Evolutionary conservation across 805 yeast species (phyloP), one percentile per base, ranked within the genome.

Genomic region (Isabelozyma heimii): DNA sequence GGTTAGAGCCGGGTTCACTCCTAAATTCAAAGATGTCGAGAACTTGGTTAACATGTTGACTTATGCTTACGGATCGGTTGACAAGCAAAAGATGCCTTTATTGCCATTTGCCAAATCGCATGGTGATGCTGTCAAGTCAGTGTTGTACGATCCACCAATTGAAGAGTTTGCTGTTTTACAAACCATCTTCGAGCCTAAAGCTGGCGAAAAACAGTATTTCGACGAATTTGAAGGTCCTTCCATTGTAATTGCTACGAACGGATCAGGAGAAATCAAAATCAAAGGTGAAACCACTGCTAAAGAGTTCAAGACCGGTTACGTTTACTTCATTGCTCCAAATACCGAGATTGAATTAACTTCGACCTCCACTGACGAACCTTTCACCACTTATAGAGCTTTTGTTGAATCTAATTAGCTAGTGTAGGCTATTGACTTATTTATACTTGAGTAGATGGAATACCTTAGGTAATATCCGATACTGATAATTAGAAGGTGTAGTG

Each of bases 1-100:
- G 49, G 97, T 94, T 44, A 83, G 99, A 69, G 96, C 97, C 4
- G 99, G 99, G 12, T 94, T 94, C 77, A 94, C 99, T n/a, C 99
- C 99, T 53, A 94, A 94, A 70, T 94, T 92, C 76, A 94, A 92
- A 73, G 99, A 94, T 69, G 98, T 94, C 52, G 71, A 84, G 50
- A 90, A 87, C 61, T 81, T 94, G 63, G 97, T 94, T 41, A 82
- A 80, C 47, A 89, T 89, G 94, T 82, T 94, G 66, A 91, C 97
- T 3, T 94, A 92, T 67, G 78, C 88, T 26, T 87, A 87, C 60
- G 95, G 88, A 47, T 84, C 95, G 20, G 97, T 92, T 45, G 91
- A 84, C 57, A 91, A 91, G 65, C 99, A 94, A 75, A 91, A 90
- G 72, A 89, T 92, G 94, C 81, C 81, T 43, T 81, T 88, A 27